Evolutionary conservation across 2,329 filamentous ascomycete genomes (phyloP).

Genomic region (Botrytis tulipae): DNA sequence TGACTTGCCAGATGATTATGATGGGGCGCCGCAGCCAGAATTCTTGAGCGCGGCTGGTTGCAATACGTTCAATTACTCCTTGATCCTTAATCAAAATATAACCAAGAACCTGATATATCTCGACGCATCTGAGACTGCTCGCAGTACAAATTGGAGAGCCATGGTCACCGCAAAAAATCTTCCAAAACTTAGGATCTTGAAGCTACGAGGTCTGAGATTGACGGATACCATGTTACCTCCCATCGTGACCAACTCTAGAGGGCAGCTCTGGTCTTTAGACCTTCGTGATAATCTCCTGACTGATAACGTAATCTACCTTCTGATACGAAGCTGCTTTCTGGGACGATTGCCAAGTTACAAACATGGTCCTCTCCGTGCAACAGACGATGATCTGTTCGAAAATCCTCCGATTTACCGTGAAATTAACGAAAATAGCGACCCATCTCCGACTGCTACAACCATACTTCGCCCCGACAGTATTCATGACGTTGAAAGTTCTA

Average conservation of each 20-base stretch:
- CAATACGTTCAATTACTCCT: constrained; percentile 7
- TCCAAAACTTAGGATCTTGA: constrained; percentile 50
- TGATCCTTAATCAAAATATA: neutral
- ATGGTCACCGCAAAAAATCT: constrained; percentile 40
- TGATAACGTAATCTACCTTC: constrained; percentile 43
- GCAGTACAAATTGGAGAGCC: neutral
- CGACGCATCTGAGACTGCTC: constrained; percentile 26
- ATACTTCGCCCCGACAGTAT: neutral
- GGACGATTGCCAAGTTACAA: neutral
- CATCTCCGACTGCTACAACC: neutral
- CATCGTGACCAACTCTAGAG: constrained; percentile 40
- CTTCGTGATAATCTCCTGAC: constrained; percentile 52
- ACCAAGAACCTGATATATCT: constrained; percentile 27
- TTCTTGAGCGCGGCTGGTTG: constrained; percentile 9
- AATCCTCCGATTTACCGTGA: constrained; percentile 27
- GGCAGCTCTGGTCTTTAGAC: constrained; percentile 57
- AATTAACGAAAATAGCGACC: neutral
- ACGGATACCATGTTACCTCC: constrained; percentile 42
- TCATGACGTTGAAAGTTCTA: neutral
- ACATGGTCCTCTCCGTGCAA: neutral
- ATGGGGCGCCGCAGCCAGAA: neutral
- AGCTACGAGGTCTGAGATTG: constrained; percentile 48
- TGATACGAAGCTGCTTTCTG: constrained; percentile 32
- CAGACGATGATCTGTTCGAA: constrained; percentile 42
- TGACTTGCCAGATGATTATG: neutral